A percentile compares a stretch with the other conserved stretches of the same genome.
Evolutionary conservation across 495 filamentous ascomycete genomes (phyloP).

Genomic region (Hyaloscypha bicolor): DNA sequence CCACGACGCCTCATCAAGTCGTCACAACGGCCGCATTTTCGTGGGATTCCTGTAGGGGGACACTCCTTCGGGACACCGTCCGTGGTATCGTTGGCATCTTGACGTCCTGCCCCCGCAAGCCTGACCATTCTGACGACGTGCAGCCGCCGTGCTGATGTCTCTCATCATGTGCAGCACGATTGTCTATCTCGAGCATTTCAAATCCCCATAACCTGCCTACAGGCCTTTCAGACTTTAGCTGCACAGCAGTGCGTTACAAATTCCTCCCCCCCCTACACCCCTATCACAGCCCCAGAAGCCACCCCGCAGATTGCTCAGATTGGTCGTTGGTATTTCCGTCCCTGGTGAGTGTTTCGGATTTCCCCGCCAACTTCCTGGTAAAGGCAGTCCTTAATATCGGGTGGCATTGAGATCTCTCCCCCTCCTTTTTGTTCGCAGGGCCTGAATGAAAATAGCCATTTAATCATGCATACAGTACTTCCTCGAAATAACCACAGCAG

Average conservation of each 20-base stretch:
- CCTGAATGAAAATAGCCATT: slow-evolving; percentile 5
- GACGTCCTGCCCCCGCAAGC: background rate
- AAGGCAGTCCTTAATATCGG: background rate
- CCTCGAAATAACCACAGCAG: slow-evolving; percentile 1
- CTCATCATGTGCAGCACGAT: background rate
- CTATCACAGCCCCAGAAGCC: background rate
- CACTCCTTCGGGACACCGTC: background rate
- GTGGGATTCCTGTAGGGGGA: background rate
- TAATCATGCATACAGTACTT: background rate
- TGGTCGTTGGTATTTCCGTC: background rate
- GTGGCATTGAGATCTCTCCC: background rate
- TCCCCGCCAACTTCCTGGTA: too few species aligned
- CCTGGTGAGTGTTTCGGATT: too few species aligned
- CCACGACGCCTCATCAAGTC: background rate
- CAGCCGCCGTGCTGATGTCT: background rate
- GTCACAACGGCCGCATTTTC: background rate
- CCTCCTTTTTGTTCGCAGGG: background rate
- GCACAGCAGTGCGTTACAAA: background rate
- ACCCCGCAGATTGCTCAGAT: background rate
- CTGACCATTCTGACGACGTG: background rate
- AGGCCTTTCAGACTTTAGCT: background rate
- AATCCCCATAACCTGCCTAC: too few species aligned
- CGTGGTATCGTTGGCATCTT: background rate
- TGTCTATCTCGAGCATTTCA: too few species aligned
- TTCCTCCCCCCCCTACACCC: background rate